A percentile compares a stretch with the other conserved stretches of the same genome.
Evolutionary conservation across 2,329 filamentous ascomycete genomes (phyloP).

Genomic region (Ophiostoma populinum): DNA sequence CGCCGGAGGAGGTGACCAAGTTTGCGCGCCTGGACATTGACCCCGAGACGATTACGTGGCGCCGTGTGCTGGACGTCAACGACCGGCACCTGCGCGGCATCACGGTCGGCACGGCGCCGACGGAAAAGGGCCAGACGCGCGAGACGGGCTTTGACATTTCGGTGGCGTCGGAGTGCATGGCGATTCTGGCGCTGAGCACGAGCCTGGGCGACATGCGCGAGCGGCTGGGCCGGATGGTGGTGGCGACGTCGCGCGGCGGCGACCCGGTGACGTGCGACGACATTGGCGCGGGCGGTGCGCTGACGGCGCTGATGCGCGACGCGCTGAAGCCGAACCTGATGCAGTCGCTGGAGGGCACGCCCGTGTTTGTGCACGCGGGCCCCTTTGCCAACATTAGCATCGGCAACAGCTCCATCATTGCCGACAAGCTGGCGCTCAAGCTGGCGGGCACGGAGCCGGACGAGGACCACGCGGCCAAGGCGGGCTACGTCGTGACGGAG

Average conservation of each 20-base stretch:
- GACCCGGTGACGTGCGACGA: constrained; percentile 95
- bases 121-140: constrained; percentile 76
- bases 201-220: constrained; percentile 78
- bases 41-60: constrained; percentile 93
- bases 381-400: constrained; percentile 98
- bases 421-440: constrained; percentile 90
- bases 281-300: constrained; percentile 76
- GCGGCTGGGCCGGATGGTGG: constrained; percentile 85
- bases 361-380: constrained; percentile 92
- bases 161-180: constrained; percentile 96
- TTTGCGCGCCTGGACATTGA: constrained; percentile 96
- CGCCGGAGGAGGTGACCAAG: constrained; percentile 67
- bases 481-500: constrained; percentile 89
- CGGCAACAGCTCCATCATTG: constrained; percentile 85
- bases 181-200: constrained; percentile 85
- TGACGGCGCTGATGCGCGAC: constrained; percentile 92
- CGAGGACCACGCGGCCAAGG: constrained; percentile 66
- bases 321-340: constrained; percentile 98
- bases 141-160: constrained; percentile 96
- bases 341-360: constrained; percentile 94
- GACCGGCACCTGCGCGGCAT: constrained; percentile 83
- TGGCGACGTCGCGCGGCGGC: constrained; percentile 68
- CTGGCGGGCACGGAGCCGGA: constrained; percentile 86
- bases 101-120: constrained; percentile 73
- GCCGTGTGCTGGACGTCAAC: constrained; percentile 89